phyloP scores from a whole-genome alignment of 257 asterid species.

The Mitragyna speciosa region DNA sequence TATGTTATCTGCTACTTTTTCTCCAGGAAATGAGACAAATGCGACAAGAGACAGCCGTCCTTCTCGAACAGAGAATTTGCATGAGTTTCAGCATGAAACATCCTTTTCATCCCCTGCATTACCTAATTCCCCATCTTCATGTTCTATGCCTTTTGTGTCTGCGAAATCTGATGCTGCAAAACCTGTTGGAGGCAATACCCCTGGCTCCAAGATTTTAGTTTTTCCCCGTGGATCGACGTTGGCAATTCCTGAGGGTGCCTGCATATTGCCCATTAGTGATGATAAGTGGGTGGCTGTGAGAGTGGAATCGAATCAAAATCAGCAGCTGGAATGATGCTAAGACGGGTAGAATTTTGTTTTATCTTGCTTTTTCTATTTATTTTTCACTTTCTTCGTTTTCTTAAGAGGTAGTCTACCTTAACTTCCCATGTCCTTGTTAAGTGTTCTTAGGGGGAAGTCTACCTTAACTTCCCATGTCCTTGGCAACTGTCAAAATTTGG shows the following conservation, averaged over 20 bases:
- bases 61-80: conserved; percentile 27
- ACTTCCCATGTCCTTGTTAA: not conserved
- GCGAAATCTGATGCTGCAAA: conserved; percentile 15
- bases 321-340: not conserved
- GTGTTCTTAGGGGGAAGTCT: not conserved
- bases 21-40: conserved; percentile 25
- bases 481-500: not conserved
- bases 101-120: conserved; percentile 13
- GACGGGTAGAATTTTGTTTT: too few relatives aligned
- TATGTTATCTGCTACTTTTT: not conserved
- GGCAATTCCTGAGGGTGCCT: conserved; percentile 40
- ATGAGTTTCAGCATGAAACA: conserved; percentile 24
- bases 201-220: conserved; percentile 36
- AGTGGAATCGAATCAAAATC: not conserved
- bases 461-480: not conserved
- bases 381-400: not conserved
- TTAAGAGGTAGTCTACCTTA: not conserved
- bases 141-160: conserved; percentile 16
- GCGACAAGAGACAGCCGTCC: conserved; percentile 38
- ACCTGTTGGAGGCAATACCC: conserved; percentile 16
- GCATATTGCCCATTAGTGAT: conserved; percentile 39
- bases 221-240: conserved; percentile 28
- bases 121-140: conserved; percentile 9
- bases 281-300: conserved; percentile 52
- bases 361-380: not conserved